phyloP scores from a whole-genome alignment of 495 filamentous ascomycete genomes.

The Xylaria bambusicola region DNA sequence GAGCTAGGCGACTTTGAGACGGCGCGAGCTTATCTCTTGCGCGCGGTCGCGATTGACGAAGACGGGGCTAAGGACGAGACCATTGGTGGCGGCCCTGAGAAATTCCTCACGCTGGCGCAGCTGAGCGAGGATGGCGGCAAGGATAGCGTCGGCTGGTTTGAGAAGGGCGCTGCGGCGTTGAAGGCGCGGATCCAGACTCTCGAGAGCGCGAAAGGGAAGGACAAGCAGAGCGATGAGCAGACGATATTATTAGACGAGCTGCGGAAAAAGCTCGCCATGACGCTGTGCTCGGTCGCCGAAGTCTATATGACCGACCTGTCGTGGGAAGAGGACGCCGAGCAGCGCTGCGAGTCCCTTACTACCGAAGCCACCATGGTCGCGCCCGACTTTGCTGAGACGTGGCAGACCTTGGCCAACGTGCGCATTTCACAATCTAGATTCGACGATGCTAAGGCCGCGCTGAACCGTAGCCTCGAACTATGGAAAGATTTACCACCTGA shows the following conservation, averaged over 20 bases:
- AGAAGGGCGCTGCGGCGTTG: slow-evolving; percentile 73
- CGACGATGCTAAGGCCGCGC: slow-evolving; percentile 76
- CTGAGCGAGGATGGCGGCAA: slow-evolving; percentile 82
- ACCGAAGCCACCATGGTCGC: slow-evolving; percentile 81
- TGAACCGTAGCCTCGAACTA: slow-evolving; percentile 70
- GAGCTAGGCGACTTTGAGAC: slow-evolving; percentile 77
- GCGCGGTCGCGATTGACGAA: slow-evolving; percentile 71
- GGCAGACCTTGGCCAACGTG: slow-evolving; percentile 92
- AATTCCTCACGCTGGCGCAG: slow-evolving; percentile 95
- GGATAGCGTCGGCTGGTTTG: slow-evolving; percentile 85
- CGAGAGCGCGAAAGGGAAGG: slow-evolving; percentile 24
- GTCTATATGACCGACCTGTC: slow-evolving; percentile 98
- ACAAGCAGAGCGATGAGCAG: slow-evolving; percentile 42
- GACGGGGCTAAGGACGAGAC: slow-evolving; percentile 64
- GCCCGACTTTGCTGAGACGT: slow-evolving; percentile 73
- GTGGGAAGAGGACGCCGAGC: slow-evolving; percentile 88
- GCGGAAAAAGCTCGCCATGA: slow-evolving; percentile 75
- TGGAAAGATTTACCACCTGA: slow-evolving; percentile 78
- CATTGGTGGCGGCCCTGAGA: slow-evolving; percentile 80
- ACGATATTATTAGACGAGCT: slow-evolving; percentile 60
- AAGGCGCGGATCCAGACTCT: slow-evolving; percentile 63
- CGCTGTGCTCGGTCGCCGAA: slow-evolving; percentile 86
- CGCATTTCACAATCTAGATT: slow-evolving; percentile 80
- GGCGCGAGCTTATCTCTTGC: slow-evolving; percentile 67
- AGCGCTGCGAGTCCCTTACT: slow-evolving; percentile 77